Evolutionary conservation across 306 rosid genomes (phyloP).

Genomic region (Lathyrus sativus): DNA sequence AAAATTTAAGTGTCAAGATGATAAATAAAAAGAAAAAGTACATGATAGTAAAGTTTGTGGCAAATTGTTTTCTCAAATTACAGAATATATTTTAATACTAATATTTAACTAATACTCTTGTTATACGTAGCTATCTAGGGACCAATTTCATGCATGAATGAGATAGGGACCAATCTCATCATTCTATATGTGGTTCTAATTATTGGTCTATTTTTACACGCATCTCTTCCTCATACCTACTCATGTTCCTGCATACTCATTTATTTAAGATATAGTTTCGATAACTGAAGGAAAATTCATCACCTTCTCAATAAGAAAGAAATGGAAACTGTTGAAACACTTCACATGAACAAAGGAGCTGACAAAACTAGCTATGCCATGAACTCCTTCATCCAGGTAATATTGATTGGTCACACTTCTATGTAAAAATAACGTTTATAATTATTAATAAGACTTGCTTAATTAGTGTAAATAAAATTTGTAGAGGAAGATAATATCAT

Average conservation of each 20-base stretch:
- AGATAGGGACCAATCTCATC: too few species aligned
- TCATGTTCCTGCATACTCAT: neutral
- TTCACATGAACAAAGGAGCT: constrained; percentile 77
- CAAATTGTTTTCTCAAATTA: too few species aligned
- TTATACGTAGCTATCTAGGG: too few species aligned
- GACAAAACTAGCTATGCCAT: constrained; percentile 71
- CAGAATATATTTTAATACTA: too few species aligned
- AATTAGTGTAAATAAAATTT: neutral
- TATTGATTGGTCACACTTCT: neutral
- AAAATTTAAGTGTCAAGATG: too few species aligned
- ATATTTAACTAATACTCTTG: too few species aligned
- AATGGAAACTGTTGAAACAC: constrained; percentile 55
- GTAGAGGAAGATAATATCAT: constrained; percentile 52
- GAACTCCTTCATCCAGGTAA: constrained; percentile 62
- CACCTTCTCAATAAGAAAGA: constrained; percentile 17
- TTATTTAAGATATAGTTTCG: neutral
- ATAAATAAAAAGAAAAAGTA: too few species aligned
- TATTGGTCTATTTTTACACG: neutral
- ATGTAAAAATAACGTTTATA: too few species aligned
- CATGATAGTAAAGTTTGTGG: too few species aligned
- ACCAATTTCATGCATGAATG: too few species aligned
- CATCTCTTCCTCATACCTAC: neutral
- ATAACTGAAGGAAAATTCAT: neutral
- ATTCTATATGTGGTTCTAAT: too few species aligned
- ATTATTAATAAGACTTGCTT: neutral